phyloP scores from a whole-genome alignment of 148 eudicot species.

The Pharnaceum exiguum region DNA sequence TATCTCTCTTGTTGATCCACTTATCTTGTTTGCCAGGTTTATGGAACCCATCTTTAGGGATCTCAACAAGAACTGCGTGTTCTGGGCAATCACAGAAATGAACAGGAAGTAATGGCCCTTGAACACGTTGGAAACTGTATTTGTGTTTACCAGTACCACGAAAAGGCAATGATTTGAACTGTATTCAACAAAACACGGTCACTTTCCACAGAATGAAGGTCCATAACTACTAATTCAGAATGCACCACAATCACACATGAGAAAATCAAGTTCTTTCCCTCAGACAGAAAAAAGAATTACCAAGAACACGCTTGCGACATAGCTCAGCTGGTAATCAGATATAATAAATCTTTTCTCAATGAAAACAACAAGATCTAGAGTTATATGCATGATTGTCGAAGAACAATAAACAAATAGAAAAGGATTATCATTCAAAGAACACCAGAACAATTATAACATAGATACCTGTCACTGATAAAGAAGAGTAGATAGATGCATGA shows the following conservation, averaged over 20 bases:
- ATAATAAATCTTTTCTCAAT: too few relatives aligned
- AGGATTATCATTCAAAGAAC: not conserved
- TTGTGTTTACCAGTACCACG: conserved; percentile 95
- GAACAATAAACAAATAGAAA: not conserved
- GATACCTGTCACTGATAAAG: not conserved
- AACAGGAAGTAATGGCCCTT: conserved; percentile 53
- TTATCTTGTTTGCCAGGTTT: conserved; percentile 26
- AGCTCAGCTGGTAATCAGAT: not conserved
- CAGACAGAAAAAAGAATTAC: not conserved
- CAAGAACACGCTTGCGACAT: not conserved
- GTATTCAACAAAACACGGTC: conserved; percentile 11
- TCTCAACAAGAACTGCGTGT: conserved; percentile 36
- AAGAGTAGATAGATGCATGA: not conserved
- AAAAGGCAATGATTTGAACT: conserved; percentile 68
- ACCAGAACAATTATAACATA: not conserved
- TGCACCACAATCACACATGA: not conserved
- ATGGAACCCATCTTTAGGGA: conserved; percentile 16
- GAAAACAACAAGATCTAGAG: too few relatives aligned
- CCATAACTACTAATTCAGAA: not conserved
- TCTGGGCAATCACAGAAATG: conserved; percentile 93
- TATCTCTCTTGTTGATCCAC: conserved; percentile 53
- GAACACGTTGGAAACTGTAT: conserved; percentile 88
- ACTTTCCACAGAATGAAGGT: not conserved
- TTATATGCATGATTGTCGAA: too few relatives aligned
- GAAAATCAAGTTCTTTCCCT: not conserved